Evolutionary conservation across 192 early-diverging fungal species (phyloP).

Genomic region (Coemansia asiatica): DNA sequence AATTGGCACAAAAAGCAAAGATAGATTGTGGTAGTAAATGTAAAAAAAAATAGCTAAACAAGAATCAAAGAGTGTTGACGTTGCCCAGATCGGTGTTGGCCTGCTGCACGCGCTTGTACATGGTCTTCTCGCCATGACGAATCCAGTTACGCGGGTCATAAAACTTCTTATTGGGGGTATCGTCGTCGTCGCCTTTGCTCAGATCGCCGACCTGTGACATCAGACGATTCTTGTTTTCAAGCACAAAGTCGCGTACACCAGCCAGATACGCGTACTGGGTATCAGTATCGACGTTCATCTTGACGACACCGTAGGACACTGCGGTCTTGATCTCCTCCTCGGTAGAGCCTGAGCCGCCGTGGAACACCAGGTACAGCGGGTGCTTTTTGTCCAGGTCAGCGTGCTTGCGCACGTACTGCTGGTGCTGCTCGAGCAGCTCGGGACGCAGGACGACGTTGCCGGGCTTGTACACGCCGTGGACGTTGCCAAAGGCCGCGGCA

Average conservation of each 20-base stretch:
- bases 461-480: conserved; percentile 94
- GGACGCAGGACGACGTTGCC: conserved; percentile 95
- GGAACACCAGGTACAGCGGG: conserved; percentile 96
- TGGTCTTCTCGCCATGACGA: conserved; percentile 86
- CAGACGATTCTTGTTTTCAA: conserved; percentile 85
- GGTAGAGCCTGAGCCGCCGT: conserved; percentile 92
- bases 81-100: conserved; percentile 80
- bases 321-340: conserved; percentile 79
- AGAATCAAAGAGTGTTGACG: conserved; percentile 40
- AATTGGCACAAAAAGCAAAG: no score
- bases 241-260: conserved; percentile 85
- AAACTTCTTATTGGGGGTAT: conserved; percentile 92
- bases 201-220: conserved; percentile 92
- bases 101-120: conserved; percentile 78
- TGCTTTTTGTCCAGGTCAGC: conserved; percentile 52
- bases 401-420: conserved; percentile 74
- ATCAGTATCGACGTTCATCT: conserved; percentile 99
- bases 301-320: conserved; percentile 83
- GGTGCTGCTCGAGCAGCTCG: conserved; percentile 89
- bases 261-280: conserved; percentile 96
- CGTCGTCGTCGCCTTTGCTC: conserved; percentile 85
- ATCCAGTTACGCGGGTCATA: conserved; percentile 95
- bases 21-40: no score
- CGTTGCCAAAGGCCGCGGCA: conserved; percentile 94
- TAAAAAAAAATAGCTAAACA: no score